Evolutionary conservation across 352 stramenopile species (phyloP), one percentile per base, ranked within the genome.

Genomic region (Pythium biforme): DNA sequence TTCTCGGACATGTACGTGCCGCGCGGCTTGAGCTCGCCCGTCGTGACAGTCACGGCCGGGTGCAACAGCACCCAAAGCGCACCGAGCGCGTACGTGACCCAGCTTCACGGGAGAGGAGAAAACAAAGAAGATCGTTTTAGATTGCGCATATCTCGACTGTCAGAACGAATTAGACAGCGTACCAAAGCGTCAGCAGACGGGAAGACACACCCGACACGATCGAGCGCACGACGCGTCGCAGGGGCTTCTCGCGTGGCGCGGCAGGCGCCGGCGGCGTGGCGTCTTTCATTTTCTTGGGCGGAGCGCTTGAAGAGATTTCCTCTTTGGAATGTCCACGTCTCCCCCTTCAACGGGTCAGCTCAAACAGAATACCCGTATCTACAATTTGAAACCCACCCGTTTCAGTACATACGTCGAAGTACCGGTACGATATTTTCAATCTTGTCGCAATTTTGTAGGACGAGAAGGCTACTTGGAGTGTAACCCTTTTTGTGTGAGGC

Each of bases 1-100:
- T 96, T 96, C 73, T 96, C 88, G 2, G 86, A 95, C 55, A 94
- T 90, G 72, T 96, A 96, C 40, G 88, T 96, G 10, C 81, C 81
- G 22, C 88, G 74, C 39, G 78, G 89, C 69, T 95, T 95, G 26
- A 88, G 68, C 41, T 96, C 86, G 83, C 83, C 83, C 2, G 86
- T 96, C 0, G 88, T 89, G 50, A 95, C 65, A 11, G 86, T 94
- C 39, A 84, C 78, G 2, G 72, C 76, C 2, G 88, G 88, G 61
- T 94, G 88, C 12, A 94, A 55, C 11, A 90, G 59, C 50, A 96
- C 59, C 88, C 88, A 96, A 26, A 90, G n/a, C 15, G 92, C 43
- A 0, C 83, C 85, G 31, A 95, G 49, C 17, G 66, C 52, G 59
- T 89, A 92, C 60, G 74, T 85, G 47, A 78, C 55, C 83, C 83